phyloP scores from a whole-genome alignment of 768 basidiomycete species.

The Butyriboletus loyo region DNA sequence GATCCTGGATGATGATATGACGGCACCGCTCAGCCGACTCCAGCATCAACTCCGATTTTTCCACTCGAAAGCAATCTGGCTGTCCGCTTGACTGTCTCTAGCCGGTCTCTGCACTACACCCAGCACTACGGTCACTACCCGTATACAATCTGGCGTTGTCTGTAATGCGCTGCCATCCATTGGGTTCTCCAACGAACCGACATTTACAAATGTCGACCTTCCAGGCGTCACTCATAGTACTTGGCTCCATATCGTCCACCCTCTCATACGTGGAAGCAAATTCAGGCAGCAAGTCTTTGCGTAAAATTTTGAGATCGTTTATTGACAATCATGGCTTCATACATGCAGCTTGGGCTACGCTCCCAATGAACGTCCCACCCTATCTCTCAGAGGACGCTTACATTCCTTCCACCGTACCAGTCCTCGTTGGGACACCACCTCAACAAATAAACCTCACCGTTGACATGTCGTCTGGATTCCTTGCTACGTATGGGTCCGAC shows the following conservation, averaged over 20 bases:
- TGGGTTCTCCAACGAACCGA: neutral
- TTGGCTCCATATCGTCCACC: constrained; percentile 1
- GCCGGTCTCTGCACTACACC: too few species aligned
- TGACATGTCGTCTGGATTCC: constrained; percentile 5
- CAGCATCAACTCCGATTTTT: too few species aligned
- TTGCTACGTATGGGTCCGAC: constrained; percentile 20
- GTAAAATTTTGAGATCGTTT: neutral
- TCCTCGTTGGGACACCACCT: constrained; percentile 26
- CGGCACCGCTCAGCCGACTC: too few species aligned
- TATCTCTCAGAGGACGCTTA: constrained; percentile 11
- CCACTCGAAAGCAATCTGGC: too few species aligned
- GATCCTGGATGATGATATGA: too few species aligned
- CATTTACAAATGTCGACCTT: neutral
- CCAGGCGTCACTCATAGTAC: neutral
- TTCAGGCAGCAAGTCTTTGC: constrained; percentile 11
- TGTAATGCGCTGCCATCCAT: neutral
- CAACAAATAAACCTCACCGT: constrained; percentile 28
- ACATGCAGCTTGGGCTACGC: constrained; percentile 23
- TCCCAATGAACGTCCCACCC: constrained; percentile 22
- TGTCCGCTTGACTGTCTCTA: too few species aligned
- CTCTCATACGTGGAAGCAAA: constrained; percentile 9
- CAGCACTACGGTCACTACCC: too few species aligned
- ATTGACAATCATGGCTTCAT: neutral
- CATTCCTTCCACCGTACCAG: constrained; percentile 16
- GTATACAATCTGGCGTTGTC: too few species aligned